These are phyloP conservation scores for Monosporozyma solicola DNA, from an alignment of 805 yeast species.

Conservation along the genomic window DNA sequence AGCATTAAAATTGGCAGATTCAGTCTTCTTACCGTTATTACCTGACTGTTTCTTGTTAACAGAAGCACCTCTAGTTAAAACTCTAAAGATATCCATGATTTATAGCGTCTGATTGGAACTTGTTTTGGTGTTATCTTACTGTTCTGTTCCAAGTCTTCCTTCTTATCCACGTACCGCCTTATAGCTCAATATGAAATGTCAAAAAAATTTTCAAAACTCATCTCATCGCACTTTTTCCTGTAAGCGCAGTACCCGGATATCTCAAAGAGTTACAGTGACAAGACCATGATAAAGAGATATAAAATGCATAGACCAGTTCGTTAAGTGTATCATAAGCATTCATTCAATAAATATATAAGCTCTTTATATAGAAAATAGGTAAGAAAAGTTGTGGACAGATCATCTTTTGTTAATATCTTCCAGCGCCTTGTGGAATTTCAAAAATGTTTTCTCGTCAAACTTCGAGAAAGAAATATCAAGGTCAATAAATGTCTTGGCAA, in stretches of 20 bases:
- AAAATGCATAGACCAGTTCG: neutral
- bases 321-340: neutral
- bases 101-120: neutral
- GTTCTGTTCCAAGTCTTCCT: neutral
- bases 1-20: conserved; percentile 14
- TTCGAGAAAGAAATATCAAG: conserved; percentile 52
- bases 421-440: conserved; percentile 25
- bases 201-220: conserved; percentile 5
- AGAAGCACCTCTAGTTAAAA: conserved; percentile 78
- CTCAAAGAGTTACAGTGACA: neutral
- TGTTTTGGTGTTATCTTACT: neutral
- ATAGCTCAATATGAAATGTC: neutral
- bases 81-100: conserved; percentile 79
- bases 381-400: neutral
- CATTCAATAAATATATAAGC: no score
- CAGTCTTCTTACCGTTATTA: conserved; percentile 13
- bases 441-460: conserved; percentile 43
- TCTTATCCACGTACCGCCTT: neutral
- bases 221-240: conserved; percentile 1
- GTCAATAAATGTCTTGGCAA: conserved; percentile 53
- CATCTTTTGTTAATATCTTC: neutral
- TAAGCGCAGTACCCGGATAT: neutral
- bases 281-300: neutral
- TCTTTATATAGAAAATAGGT: no score
- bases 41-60: conserved; percentile 43